Conservation (phyloP, 495 filamentous ascomycete genomes). For the Penicillium simplicissimum region DNA sequence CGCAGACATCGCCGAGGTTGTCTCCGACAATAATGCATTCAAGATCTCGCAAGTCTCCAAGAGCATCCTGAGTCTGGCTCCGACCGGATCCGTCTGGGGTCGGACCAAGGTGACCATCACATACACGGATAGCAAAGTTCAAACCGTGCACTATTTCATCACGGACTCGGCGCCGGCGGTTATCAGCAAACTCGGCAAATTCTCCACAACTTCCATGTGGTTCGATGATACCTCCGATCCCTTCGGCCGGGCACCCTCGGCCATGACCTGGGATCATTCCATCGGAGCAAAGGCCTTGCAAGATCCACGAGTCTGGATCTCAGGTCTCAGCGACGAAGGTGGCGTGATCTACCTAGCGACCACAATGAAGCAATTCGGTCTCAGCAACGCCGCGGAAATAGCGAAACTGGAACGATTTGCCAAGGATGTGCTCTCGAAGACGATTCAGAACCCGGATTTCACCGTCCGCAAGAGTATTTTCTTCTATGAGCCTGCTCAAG, state of each 20-base stretch:
- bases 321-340: conserved; percentile 54
- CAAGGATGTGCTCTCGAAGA: conserved; percentile 41
- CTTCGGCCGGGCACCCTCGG: conserved; percentile 48
- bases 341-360: conserved; percentile 50
- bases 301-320: conserved; percentile 54
- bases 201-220: conserved; percentile 43
- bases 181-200: conserved; percentile 37
- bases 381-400: conserved; percentile 44
- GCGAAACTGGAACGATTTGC: conserved; percentile 49
- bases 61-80: conserved; percentile 2
- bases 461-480: conserved; percentile 52
- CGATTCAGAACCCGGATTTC: conserved; percentile 41
- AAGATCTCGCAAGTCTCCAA: conserved; percentile 20
- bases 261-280: conserved; percentile 52
- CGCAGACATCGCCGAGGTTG: conserved; percentile 10
- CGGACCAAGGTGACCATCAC: conserved; percentile 40
- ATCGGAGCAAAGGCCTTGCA: conserved; percentile 41
- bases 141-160: conserved; percentile 53
- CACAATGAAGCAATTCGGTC: conserved; percentile 48
- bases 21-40: conserved; percentile 25
- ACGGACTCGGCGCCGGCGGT: conserved; percentile 37
- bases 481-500: conserved; percentile 45
- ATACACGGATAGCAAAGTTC: conserved; percentile 41
- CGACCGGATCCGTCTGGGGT: conserved; percentile 26
- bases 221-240: conserved; percentile 48